Conservation (phyloP, 2,329 filamentous ascomycete genomes). For the Aspergillus sp. region DNA sequence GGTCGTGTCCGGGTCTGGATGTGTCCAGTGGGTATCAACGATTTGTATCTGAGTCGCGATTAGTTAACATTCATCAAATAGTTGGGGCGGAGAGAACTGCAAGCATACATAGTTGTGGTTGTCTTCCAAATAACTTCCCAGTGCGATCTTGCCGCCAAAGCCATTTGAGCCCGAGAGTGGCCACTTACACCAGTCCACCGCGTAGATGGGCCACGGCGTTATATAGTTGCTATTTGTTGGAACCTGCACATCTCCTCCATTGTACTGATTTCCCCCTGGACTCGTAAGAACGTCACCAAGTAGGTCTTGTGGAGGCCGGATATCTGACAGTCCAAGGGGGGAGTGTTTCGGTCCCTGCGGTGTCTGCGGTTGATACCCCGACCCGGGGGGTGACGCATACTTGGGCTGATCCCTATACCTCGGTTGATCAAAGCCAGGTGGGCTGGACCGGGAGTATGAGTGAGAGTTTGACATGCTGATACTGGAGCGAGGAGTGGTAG, state of each 20-base stretch:
- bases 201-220: constrained; percentile 91
- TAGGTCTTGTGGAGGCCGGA: constrained; percentile 73
- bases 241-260: constrained; percentile 56
- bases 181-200: constrained; percentile 99
- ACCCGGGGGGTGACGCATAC: constrained; percentile 45
- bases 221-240: constrained; percentile 81
- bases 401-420: constrained; percentile 59
- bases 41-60: constrained; percentile 72
- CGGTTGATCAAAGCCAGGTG: constrained; percentile 53
- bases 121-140: constrained; percentile 95
- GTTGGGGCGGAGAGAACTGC: neutral
- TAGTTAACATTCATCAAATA: constrained; percentile 7
- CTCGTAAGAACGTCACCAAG: constrained; percentile 64
- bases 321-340: constrained; percentile 83
- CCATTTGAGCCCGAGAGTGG: constrained; percentile 57
- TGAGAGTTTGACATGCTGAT: constrained; percentile 59
- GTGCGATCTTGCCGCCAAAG: constrained; percentile 81
- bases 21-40: constrained; percentile 72
- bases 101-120: constrained; percentile 84
- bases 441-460: constrained; percentile 77
- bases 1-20: constrained; percentile 59
- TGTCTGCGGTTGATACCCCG: constrained; percentile 45
- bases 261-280: constrained; percentile 51
- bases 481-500: constrained; percentile 52
- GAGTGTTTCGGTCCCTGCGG: constrained; percentile 63